Percentiles rank a stretch among this genome's conserved stretches.
Conservation (phyloP, 805 yeast species). For the Ogataea methylovora region DNA sequence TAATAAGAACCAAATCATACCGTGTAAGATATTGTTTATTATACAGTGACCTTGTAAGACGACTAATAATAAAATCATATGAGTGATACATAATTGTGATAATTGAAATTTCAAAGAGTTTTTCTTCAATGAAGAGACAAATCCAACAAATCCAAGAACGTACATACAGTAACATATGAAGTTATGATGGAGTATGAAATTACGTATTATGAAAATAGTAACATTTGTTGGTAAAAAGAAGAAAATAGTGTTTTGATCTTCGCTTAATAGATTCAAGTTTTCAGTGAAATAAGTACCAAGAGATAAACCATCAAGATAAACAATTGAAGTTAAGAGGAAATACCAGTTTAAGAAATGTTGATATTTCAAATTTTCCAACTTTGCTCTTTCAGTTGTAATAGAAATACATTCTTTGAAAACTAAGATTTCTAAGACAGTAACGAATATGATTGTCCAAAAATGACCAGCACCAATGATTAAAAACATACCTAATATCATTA, state of each 20-base stretch:
- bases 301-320: constrained; percentile 83
- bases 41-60: constrained; percentile 93
- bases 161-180: constrained; percentile 79
- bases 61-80: constrained; percentile 84
- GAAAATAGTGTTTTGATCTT: constrained; percentile 11
- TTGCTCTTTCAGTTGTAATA: constrained; percentile 70
- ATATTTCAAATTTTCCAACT: constrained; percentile 74
- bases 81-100: constrained; percentile 88
- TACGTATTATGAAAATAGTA: constrained; percentile 19
- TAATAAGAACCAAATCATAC: constrained; percentile 88
- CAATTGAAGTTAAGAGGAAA: constrained; percentile 77
- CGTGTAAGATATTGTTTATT: constrained; percentile 80
- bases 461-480: constrained; percentile 77
- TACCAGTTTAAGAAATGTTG: constrained; percentile 90
- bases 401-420: constrained; percentile 89
- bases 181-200: constrained; percentile 55
- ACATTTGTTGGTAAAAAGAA: constrained; percentile 21
- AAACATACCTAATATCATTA: constrained; percentile 76
- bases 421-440: constrained; percentile 66
- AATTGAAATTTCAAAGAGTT: constrained; percentile 90
- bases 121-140: constrained; percentile 82
- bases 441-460: constrained; percentile 65
- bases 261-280: constrained; percentile 3
- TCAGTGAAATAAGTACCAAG: constrained; percentile 57
- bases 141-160: constrained; percentile 80